Base-by-base conservation (phyloP, 176 grass and related monocot species). In the Paspalum notatum region DNA sequence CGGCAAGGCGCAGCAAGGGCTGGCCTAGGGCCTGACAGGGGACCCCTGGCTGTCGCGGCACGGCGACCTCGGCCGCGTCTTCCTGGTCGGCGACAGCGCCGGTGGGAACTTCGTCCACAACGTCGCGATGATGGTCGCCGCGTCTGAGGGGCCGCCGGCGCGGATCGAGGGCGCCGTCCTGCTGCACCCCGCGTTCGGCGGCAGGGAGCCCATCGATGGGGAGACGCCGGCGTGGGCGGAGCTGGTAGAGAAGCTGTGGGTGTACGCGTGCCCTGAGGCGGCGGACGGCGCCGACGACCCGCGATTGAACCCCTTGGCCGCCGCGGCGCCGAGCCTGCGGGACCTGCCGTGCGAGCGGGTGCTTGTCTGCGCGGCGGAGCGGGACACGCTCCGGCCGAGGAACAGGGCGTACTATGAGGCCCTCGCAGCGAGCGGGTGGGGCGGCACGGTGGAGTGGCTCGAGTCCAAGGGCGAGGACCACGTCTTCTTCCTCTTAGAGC, bases 401-500 rank as follows among this genome's bases (percentile, higher is more conserved):
- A 39, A 66, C 41, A 47, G 82, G 20, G 82, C 20, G 21, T 82
- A 88, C 72, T 59, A 54, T 13, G 72, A 88, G 65, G 75, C 63
- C 8, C 15, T 91, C 51, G 55, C 4, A 26, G 67, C 50, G 10
- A 87, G 85, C 40, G 71, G 83, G 47, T 82, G 82, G 77, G 27
- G 18, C 21, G 82, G 82, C 21, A 32, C 22, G 41, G 77, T 16
- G 16, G 85, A 88, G 51, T 77, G 75, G 65, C 45, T 73, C 49
- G 90, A 91, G 82, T 76, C 90, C 6, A 44, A 79, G 59, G 90
- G 72, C 57, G 78, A 85, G 62, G 57, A 45, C 54, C 90, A 91
- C 47, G 73, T 27, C 62, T 91, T 85, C 78, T 76, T 85, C 74
- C 16, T 85, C n/a, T 1, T 3, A 9, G 42, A 88, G 1, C 57